Conservation (phyloP, 2,329 filamentous ascomycete genomes). For the Shiraia sp. region DNA sequence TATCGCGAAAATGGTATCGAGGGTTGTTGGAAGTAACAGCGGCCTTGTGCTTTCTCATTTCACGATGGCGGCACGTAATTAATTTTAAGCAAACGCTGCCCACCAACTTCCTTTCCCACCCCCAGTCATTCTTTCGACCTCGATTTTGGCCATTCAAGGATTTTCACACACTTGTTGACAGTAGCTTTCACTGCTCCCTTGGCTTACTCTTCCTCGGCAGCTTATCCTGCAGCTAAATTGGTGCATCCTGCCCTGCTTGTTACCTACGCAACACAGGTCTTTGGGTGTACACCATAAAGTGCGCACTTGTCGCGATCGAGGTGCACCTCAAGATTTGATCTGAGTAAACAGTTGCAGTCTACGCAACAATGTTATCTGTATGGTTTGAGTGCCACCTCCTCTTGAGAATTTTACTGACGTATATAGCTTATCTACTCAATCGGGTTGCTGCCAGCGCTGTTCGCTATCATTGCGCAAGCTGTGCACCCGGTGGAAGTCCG, state of each 20-base stretch:
- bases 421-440: constrained; percentile 32
- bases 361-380: constrained; percentile 7
- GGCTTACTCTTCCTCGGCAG: constrained; percentile 3
- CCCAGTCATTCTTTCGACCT: constrained; percentile 2
- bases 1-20: background rate
- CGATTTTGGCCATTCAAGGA: too few relatives aligned
- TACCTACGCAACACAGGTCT: constrained; percentile 5
- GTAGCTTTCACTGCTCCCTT: constrained; percentile 3
- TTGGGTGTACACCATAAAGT: constrained; percentile 1
- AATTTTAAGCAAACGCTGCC: background rate
- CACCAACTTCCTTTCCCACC: background rate
- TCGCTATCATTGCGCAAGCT: constrained; percentile 53
- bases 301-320: background rate
- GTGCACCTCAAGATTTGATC: background rate
- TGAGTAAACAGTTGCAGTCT: constrained; percentile 1
- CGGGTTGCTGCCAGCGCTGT: constrained; percentile 31
- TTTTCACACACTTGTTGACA: background rate
- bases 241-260: constrained; percentile 5
- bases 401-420: constrained; percentile 8
- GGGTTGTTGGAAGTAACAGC: too few relatives aligned
- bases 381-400: background rate
- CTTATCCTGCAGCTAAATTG: constrained; percentile 10
- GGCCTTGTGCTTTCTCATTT: too few relatives aligned
- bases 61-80: too few relatives aligned
- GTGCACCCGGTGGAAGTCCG: constrained; percentile 61